phyloP scores from a whole-genome alignment of 495 filamentous ascomycete genomes.

The Tuber microsphaerosporum region DNA sequence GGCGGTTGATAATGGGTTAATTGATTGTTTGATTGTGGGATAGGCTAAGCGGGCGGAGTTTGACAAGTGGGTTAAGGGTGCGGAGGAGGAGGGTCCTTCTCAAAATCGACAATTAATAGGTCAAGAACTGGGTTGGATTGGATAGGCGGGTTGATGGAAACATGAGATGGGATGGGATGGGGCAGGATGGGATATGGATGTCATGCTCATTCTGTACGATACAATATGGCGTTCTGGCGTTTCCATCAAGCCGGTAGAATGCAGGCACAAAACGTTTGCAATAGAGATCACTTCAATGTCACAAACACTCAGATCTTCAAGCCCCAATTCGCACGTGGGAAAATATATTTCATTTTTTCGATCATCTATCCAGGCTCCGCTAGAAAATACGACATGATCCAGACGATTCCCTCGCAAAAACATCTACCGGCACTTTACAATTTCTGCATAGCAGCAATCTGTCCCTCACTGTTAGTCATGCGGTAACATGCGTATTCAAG shows the following conservation, averaged over 20 bases:
- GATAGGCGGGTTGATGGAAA: neutral
- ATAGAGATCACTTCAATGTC: neutral
- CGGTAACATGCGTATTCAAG: constrained; percentile 14
- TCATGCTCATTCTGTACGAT: neutral
- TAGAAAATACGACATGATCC: constrained; percentile 2
- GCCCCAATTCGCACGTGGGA: neutral
- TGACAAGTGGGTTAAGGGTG: constrained; percentile 59
- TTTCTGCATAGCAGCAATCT: constrained; percentile 75
- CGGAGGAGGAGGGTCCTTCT: neutral
- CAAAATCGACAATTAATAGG: neutral
- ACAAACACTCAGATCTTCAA: neutral
- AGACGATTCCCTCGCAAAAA: neutral
- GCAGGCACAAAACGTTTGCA: neutral
- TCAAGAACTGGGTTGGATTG: neutral
- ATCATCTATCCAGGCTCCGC: constrained; percentile 21
- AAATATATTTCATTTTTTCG: neutral
- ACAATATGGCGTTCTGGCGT: neutral
- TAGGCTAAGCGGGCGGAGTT: constrained; percentile 70
- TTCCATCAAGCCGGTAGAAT: neutral
- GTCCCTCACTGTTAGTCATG: constrained; percentile 38
- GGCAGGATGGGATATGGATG: neutral
- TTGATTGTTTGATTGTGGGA: constrained; percentile 38
- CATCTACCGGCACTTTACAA: constrained; percentile 52
- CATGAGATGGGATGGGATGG: neutral
- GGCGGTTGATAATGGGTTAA: constrained; percentile 36